phyloP scores from a whole-genome alignment of 1,139 yeast species.

The Debaryomyces robertsiae region DNA sequence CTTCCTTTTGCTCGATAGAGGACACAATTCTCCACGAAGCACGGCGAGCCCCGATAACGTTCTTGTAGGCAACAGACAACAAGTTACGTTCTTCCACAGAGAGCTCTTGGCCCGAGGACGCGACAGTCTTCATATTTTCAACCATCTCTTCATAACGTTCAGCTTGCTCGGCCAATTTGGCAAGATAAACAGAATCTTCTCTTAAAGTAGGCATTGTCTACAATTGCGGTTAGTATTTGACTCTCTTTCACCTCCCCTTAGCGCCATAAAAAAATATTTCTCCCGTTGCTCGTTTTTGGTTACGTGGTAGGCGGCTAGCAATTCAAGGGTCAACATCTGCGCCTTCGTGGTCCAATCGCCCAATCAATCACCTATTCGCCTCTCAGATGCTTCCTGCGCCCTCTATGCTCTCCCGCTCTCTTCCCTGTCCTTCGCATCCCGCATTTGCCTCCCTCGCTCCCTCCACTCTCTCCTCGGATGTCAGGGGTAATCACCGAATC shows the following conservation, averaged over 20 bases:
- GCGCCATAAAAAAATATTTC: not conserved
- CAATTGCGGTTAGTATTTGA: conserved; percentile 5
- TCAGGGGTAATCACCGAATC: conserved; percentile 8
- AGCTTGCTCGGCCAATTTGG: conserved; percentile 99
- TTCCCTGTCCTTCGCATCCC: not conserved
- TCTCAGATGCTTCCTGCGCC: not conserved
- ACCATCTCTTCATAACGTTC: conserved; percentile 99
- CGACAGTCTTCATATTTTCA: conserved; percentile 97
- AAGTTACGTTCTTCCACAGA: conserved; percentile 98
- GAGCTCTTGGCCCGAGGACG: conserved; percentile 92
- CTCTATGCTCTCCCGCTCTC: not conserved
- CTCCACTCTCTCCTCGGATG: conserved; percentile 1
- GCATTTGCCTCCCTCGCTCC: not conserved
- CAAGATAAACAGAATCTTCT: conserved; percentile 98
- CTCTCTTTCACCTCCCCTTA: not conserved
- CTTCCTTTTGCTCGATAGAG: conserved; percentile 97
- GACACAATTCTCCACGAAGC: conserved; percentile 99
- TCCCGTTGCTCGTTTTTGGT: conserved; percentile 5
- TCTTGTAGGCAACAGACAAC: conserved; percentile 95
- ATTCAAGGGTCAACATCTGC: conserved; percentile 5
- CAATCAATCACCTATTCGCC: conserved; percentile 6
- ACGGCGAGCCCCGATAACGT: conserved; percentile 98
- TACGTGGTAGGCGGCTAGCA: conserved; percentile 9
- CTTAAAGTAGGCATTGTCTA: conserved; percentile 74
- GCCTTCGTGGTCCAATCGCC: not conserved